A percentile compares a stretch with the other conserved stretches of the same genome.
Evolutionary conservation across 2,329 filamentous ascomycete species (phyloP).

Genomic region (Myriosclerotinia duriaeana): DNA sequence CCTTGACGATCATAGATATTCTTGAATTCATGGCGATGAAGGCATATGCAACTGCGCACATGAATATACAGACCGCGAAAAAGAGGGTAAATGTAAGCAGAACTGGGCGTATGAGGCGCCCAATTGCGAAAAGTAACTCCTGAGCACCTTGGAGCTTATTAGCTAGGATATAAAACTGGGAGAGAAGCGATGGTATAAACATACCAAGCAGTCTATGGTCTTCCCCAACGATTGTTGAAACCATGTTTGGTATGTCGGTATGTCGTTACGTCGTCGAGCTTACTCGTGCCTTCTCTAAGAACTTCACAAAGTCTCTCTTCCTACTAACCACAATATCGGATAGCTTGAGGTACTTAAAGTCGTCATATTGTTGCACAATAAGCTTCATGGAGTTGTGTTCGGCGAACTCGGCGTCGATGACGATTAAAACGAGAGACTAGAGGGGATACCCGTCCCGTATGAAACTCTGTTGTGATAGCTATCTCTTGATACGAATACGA

Average conservation of each 20-base stretch:
- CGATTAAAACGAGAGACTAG: neutral
- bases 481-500: neutral
- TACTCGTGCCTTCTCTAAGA: neutral
- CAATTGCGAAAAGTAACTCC: slow-evolving; percentile 6
- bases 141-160: neutral
- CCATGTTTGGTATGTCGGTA: slow-evolving; percentile 1
- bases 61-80: slow-evolving; percentile 3
- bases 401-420: neutral
- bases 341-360: neutral
- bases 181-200: neutral
- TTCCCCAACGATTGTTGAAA: neutral
- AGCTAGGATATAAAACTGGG: neutral
- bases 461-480: neutral
- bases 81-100: neutral
- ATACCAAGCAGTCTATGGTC: slow-evolving; percentile 9
- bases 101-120: slow-evolving; percentile 2
- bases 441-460: neutral
- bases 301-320: neutral
- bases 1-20: neutral
- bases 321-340: neutral
- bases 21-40: neutral
- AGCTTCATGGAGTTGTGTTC: neutral
- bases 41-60: slow-evolving; percentile 8
- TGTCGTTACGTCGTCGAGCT: neutral
- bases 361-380: neutral